Base-by-base conservation (phyloP, 2,329 filamentous ascomycete genomes). In the Trichoderma sp. region DNA sequence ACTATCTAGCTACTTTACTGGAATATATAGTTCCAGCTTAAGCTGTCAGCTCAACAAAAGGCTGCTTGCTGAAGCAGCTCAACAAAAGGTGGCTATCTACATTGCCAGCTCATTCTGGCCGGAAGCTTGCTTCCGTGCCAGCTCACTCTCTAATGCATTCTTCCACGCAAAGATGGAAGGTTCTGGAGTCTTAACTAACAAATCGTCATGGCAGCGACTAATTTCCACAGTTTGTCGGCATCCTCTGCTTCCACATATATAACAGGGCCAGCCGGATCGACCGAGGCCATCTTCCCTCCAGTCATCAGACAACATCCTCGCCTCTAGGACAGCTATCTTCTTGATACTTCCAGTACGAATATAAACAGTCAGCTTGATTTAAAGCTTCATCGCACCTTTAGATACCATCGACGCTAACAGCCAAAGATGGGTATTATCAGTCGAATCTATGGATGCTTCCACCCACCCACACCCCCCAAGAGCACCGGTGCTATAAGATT, bases 401-500 rank as follows among this genome's bases (percentile, higher is more conserved):
- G 1, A 45, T 16, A 50, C 16, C 41, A 50, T n/a, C 41, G 2
- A n/a, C 41, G 18, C 12, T 1, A 59, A 27, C 11, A 59, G 24
- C 24, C 60, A 29, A 29, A 21, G 35, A 64, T 73, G 71, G 21
- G 60, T 11, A 12, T 73, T n/a, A 38, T 66, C 53, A 45, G 69
- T 35, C 75, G 75, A 16, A n/a, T 65, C n/a, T 76, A 73, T 72
- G 41, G 38, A 29, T 50, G 50, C 50, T 64, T 75, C 45, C 45
- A 74, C 50, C 72, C 75, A 6, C 75, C 75, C 24, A 27, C 14
- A 6, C 59, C 41, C 21, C 35, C 65, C 2, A 76, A 76, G 21
- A 27, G 62, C 31, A 41, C 6, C 56, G 66, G 81, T 75, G 82
- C 80, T 6, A 78, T 87, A 45, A 81, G 78, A 50, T 84, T 87